Evolutionary conservation across 306 rosid species (phyloP).

Genomic region (Rubus parviflorus): DNA sequence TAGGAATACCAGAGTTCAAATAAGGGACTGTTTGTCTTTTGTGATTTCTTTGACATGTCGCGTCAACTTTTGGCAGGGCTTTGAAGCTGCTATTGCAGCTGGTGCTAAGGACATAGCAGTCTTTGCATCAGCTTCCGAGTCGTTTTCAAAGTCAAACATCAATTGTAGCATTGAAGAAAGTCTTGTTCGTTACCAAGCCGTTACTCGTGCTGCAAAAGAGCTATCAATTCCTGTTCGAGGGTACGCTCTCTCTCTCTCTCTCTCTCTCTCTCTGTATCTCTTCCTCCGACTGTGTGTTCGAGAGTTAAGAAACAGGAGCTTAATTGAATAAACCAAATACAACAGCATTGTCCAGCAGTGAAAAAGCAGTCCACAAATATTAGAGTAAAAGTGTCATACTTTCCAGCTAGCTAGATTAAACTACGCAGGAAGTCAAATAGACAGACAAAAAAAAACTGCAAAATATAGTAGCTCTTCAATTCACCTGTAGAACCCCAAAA

Average conservation of each 20-base stretch:
- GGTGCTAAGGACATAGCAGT: constrained; percentile 90
- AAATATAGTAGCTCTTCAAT: no score
- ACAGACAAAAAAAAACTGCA: no score
- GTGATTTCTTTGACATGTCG: neutral
- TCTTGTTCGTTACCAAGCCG: constrained; percentile 61
- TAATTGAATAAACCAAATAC: neutral
- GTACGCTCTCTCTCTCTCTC: constrained; percentile 37
- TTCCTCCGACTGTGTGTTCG: neutral
- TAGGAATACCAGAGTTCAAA: constrained; percentile 7
- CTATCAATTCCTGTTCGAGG: constrained; percentile 85
- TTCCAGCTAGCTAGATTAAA: no score
- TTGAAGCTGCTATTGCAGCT: constrained; percentile 82
- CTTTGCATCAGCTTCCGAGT: constrained; percentile 91
- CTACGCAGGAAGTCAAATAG: no score
- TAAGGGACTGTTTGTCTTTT: neutral
- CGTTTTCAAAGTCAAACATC: constrained; percentile 84
- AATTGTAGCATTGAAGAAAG: constrained; percentile 87
- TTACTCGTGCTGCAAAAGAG: constrained; percentile 72
- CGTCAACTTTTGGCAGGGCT: constrained; percentile 48
- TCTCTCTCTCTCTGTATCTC: constrained; percentile 13
- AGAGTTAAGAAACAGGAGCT: neutral
- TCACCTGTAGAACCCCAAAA: no score
- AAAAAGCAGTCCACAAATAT: no score
- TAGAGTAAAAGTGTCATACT: no score
- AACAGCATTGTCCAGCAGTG: neutral